Evolutionary conservation across 441 rosid species (phyloP).

Genomic region (Populus hybrid): DNA sequence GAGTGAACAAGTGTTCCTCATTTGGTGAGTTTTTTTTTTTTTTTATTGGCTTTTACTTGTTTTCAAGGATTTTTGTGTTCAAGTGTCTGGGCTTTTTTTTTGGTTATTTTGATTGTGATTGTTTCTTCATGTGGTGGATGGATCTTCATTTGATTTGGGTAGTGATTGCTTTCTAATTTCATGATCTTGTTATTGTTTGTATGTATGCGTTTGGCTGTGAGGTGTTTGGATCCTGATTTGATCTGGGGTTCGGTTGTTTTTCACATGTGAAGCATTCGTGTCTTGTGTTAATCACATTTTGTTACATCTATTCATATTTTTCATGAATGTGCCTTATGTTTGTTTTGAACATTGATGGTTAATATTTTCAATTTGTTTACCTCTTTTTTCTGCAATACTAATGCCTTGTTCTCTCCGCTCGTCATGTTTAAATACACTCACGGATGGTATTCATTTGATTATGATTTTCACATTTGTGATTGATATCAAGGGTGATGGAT

Average conservation of each 20-base stretch:
- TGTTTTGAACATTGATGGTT: neutral
- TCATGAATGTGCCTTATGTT: neutral
- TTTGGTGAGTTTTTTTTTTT: constrained; percentile 28
- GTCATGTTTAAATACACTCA: neutral
- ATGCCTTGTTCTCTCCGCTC: neutral
- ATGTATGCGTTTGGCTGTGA: neutral
- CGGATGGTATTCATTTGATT: neutral
- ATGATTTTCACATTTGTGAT: neutral
- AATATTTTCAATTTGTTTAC: neutral
- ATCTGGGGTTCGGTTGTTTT: constrained; percentile 5
- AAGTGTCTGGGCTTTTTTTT: neutral
- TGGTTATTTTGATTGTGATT: neutral
- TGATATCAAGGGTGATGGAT: neutral
- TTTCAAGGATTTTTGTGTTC: neutral
- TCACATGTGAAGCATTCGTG: neutral
- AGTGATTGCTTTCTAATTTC: neutral
- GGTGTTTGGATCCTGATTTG: constrained; percentile 16
- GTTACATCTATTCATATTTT: neutral
- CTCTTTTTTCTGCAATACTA: neutral
- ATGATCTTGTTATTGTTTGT: neutral
- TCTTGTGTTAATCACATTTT: neutral
- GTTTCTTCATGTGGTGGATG: constrained; percentile 4
- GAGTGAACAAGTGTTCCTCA: constrained; percentile 99
- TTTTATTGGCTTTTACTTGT: constrained; percentile 35
- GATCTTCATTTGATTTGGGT: constrained; percentile 34